These are phyloP conservation scores for Diatrype stigma DNA, from an alignment of 2,329 filamentous ascomycete species.

Conservation along the genomic window DNA sequence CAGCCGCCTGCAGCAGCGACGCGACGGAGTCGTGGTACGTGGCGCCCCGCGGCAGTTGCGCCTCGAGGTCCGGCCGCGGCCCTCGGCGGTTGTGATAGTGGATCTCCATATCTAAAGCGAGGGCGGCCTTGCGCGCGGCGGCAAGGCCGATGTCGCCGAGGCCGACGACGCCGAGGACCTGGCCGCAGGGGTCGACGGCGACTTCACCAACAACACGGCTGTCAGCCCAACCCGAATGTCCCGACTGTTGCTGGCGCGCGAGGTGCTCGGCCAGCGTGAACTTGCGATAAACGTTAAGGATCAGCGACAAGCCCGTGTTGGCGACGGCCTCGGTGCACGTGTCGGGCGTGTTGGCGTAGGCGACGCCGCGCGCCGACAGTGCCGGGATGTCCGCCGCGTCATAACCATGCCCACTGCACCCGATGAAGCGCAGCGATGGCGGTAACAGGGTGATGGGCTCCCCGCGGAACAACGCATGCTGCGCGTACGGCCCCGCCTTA, in stretches of 20 bases:
- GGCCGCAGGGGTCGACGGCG: constrained; percentile 22
- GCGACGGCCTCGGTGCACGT: constrained; percentile 25
- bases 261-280: constrained; percentile 20
- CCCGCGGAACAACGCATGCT: constrained; percentile 22
- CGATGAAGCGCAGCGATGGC: constrained; percentile 16
- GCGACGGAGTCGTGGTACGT: constrained; percentile 24
- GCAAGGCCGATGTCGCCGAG: constrained; percentile 30
- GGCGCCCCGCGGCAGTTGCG: constrained; percentile 11
- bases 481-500: constrained; percentile 25
- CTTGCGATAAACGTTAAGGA: constrained; percentile 20
- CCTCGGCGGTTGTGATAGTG: constrained; percentile 24
- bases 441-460: constrained; percentile 15
- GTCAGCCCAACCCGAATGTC: constrained; percentile 8
- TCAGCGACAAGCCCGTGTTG: constrained; percentile 23
- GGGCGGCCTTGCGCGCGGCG: constrained; percentile 22
- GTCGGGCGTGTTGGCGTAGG: constrained; percentile 27
- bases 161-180: constrained; percentile 29
- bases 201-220: constrained; percentile 13
- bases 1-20: constrained; percentile 20
- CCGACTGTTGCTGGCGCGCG: constrained; percentile 9
- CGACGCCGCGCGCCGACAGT: constrained; percentile 20
- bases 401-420: constrained; percentile 24
- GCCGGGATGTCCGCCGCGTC: constrained; percentile 22
- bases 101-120: constrained; percentile 29
- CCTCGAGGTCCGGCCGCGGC: constrained; percentile 12